phyloP scores from a whole-genome alignment of 192 early-diverging fungal genomes.

The Coemansia sp. region DNA sequence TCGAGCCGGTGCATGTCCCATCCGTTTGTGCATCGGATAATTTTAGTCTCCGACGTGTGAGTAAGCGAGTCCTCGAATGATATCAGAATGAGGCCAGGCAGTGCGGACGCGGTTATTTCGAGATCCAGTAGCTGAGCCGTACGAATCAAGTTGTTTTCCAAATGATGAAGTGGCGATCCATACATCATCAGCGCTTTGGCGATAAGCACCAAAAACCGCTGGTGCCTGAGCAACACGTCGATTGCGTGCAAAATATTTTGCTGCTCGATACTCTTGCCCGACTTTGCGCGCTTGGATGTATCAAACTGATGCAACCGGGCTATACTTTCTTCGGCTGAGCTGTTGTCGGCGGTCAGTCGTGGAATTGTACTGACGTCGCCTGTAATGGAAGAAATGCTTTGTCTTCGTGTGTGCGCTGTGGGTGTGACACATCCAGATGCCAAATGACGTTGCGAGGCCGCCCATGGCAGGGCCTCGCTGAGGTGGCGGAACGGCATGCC shows the following conservation, averaged over 20 bases:
- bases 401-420: conserved; percentile 27
- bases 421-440: conserved; percentile 32
- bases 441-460: conserved; percentile 31
- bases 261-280: conserved; percentile 12
- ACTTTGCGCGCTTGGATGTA: background rate
- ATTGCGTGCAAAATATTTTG: conserved; percentile 53
- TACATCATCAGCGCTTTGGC: conserved; percentile 68
- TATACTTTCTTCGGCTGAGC: conserved; percentile 3
- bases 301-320: background rate
- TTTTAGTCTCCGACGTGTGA: conserved; percentile 73
- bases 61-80: conserved; percentile 69
- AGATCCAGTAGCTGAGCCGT: conserved; percentile 59
- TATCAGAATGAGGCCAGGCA: conserved; percentile 68
- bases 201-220: conserved; percentile 63
- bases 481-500: conserved; percentile 44
- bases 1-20: conserved; percentile 68
- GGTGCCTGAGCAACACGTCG: conserved; percentile 63
- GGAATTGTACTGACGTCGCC: conserved; percentile 45
- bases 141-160: conserved; percentile 62
- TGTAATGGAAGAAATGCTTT: conserved; percentile 25
- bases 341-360: conserved; percentile 12
- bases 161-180: conserved; percentile 64
- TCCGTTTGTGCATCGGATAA: conserved; percentile 61
- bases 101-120: conserved; percentile 62
- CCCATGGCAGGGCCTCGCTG: conserved; percentile 46